Evolutionary conservation across 75 land plant genomes (phyloP), one percentile per base, ranked within the genome.

Genomic region (Selaginella moellendorffii): DNA sequence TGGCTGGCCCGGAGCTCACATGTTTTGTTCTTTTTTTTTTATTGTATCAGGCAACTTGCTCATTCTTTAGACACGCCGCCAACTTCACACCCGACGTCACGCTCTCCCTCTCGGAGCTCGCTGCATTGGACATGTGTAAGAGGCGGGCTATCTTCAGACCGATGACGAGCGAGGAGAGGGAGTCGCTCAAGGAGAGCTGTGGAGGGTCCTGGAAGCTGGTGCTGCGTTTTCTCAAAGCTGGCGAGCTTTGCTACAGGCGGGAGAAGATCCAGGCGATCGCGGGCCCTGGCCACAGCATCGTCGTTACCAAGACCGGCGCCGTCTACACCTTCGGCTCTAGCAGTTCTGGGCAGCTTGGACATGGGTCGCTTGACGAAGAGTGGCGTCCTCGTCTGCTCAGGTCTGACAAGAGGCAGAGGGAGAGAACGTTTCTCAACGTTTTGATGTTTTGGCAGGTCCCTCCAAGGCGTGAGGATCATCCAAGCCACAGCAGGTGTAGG

Each of bases 161-260:
- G 2, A 80, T 83, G 89, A 74, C 72, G 2, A 5, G 30, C 12
- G 77, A 82, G 52, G 83, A 85, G 53, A 73, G 76, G 27, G 69
- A 78, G 25, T 17, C 25, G 20, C 28, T 85, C 42, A 88, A 80
- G 63, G 68, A 74, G 61, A 67, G 71, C 36, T 88, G 89, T 71
- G 93, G 93, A 28, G 93, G 89, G 0, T 80, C 85, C 0, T 88
- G 93, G 93, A 88, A 88, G 59, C 61, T 88, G 29, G 85, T 85
- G 0, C 68, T 88, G 36, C 76, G 89, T 72, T 88, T 71, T 65
- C 65, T 88, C 59, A 36, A 69, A 63, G 85, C 85, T 24, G 89
- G 93, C 23, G 93, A 88, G 63, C 62, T 68, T 1, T 85, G 93
- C 56, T 64, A 51, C 58, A 67, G 89, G 30, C 71, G 85, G 54